Evolutionary conservation across 345 rosid genomes (phyloP).

Genomic region (Salix udensis): DNA sequence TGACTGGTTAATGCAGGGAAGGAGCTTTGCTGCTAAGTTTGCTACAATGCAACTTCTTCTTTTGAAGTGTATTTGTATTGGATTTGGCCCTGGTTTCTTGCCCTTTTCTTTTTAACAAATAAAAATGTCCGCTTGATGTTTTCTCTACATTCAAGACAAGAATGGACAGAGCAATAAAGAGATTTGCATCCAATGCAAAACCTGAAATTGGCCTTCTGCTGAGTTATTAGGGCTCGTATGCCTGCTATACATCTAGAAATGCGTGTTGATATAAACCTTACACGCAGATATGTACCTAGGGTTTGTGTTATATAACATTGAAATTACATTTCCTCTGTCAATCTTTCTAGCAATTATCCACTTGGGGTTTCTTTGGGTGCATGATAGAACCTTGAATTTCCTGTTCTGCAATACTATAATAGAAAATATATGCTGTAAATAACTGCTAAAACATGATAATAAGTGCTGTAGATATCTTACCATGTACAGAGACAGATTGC

Average conservation of each 20-base stretch:
- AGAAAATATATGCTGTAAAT: too few species aligned
- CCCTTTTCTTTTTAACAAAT: neutral
- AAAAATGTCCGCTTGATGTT: neutral
- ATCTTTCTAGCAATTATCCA: conserved; percentile 37
- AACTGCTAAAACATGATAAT: too few species aligned
- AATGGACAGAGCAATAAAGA: neutral
- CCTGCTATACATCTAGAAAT: neutral
- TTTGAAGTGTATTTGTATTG: conserved; percentile 4
- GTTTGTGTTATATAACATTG: neutral
- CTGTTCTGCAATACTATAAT: conserved; percentile 29
- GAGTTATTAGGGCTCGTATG: neutral
- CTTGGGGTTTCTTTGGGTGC: conserved; percentile 30
- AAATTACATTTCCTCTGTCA: neutral
- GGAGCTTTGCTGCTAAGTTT: conserved; percentile 37
- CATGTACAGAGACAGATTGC: too few species aligned
- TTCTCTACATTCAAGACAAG: neutral
- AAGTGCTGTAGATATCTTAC: too few species aligned
- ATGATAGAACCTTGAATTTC: conserved; percentile 15
- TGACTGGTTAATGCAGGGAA: conserved; percentile 28
- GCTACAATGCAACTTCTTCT: conserved; percentile 37
- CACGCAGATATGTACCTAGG: neutral
- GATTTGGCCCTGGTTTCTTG: neutral
- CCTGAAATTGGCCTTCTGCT: neutral
- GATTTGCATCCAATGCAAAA: neutral
- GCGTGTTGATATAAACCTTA: neutral